Conservation (phyloP, 768 basidiomycete genomes). For the Pisolithus sp. region DNA sequence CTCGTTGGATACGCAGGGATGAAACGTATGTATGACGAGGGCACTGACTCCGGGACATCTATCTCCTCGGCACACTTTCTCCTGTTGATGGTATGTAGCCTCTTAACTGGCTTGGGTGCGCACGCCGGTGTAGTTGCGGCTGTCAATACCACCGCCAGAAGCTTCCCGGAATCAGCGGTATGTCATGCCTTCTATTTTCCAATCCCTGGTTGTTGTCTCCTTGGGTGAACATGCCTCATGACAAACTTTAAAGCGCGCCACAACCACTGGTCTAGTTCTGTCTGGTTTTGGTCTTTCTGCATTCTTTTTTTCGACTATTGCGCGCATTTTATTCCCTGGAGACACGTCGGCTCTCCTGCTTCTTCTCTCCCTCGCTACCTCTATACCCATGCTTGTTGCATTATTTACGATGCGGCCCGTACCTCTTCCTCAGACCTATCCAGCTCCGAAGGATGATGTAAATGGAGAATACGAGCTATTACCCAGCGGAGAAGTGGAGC, state of each 20-base stretch:
- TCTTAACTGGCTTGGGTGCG: conserved; percentile 67
- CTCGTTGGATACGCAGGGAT: conserved; percentile 69
- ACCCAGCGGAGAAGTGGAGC: not conserved
- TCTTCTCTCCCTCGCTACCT: conserved; percentile 65
- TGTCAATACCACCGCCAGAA: conserved; percentile 76
- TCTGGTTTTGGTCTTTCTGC: conserved; percentile 85
- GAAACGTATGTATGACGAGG: conserved; percentile 50
- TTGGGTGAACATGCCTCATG: not conserved
- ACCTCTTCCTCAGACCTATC: conserved; percentile 31
- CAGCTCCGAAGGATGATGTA: conserved; percentile 26
- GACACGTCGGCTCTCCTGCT: conserved; percentile 70
- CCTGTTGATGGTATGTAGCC: conserved; percentile 52
- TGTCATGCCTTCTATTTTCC: conserved; percentile 17
- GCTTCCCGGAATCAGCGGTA: conserved; percentile 64
- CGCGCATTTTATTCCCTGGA: conserved; percentile 62
- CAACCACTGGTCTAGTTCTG: conserved; percentile 65
- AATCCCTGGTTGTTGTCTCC: not conserved
- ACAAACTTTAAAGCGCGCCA: conserved; percentile 45
- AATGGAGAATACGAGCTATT: not conserved
- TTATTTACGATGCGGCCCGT: conserved; percentile 62
- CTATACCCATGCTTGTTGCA: conserved; percentile 68
- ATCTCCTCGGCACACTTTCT: conserved; percentile 37
- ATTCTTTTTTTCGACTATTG: conserved; percentile 74
- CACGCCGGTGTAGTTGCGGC: conserved; percentile 58
- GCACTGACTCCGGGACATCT: conserved; percentile 26